phyloP scores from a whole-genome alignment of 2,329 filamentous ascomycete species.

The Cordyceps pruinosa region DNA sequence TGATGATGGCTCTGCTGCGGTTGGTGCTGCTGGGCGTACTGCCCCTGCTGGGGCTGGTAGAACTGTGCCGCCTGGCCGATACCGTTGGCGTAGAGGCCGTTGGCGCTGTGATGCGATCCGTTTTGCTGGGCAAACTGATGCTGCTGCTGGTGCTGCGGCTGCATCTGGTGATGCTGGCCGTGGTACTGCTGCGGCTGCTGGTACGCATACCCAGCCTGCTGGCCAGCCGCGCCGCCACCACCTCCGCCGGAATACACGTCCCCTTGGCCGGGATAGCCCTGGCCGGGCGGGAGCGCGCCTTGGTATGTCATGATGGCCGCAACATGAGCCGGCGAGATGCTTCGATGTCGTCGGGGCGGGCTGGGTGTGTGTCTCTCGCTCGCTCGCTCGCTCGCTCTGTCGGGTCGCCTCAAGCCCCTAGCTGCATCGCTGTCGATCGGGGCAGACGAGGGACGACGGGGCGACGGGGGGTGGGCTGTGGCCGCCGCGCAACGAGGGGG shows the following conservation, averaged over 20 bases:
- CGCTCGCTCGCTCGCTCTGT: conserved; percentile 3
- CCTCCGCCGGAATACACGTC: conserved; percentile 17
- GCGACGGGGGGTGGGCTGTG: not conserved
- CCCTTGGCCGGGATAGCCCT: conserved; percentile 32
- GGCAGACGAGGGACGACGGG: not conserved
- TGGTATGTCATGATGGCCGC: conserved; percentile 28
- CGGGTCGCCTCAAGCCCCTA: not conserved
- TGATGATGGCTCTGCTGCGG: conserved; percentile 20
- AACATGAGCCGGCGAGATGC: conserved; percentile 13
- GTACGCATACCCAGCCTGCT: conserved; percentile 14
- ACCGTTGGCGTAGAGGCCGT: conserved; percentile 20
- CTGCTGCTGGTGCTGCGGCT: conserved; percentile 20
- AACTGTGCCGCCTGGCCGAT: conserved; percentile 11
- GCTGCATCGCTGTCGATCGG: conserved; percentile 11
- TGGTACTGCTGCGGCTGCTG: conserved; percentile 20
- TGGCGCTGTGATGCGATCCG: conserved; percentile 12
- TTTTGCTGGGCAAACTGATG: conserved; percentile 19
- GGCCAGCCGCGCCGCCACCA: conserved; percentile 1
- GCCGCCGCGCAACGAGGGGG: not conserved
- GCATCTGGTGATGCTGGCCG: conserved; percentile 22
- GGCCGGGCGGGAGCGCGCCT: conserved; percentile 34
- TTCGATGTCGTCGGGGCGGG: conserved; percentile 2
- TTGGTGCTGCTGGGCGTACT: conserved; percentile 19
- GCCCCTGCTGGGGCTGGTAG: conserved; percentile 22
- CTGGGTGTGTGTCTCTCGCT: not conserved